Percentiles rank a stretch among this genome's conserved stretches.
These are phyloP conservation scores for Hanseniaspora occidentalis DNA, from an alignment of 805 yeast species.

Conservation along the genomic window DNA sequence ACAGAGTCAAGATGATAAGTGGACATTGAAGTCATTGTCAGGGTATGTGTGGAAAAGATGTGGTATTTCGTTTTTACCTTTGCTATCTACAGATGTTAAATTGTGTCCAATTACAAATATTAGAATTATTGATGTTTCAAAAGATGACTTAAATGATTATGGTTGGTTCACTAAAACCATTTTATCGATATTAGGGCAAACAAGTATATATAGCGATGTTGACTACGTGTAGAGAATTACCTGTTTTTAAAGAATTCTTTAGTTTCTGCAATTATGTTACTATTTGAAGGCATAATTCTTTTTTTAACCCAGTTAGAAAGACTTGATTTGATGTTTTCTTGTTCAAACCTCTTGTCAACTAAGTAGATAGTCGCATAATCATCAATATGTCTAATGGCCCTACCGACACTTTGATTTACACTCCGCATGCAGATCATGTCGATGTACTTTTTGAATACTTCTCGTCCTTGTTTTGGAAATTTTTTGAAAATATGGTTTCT, in stretches of 20 bases:
- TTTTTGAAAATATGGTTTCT: constrained; percentile 46
- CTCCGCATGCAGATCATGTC: constrained; percentile 86
- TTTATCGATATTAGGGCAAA: constrained; percentile 14
- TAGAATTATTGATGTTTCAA: constrained; percentile 19
- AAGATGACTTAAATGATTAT: constrained; percentile 18
- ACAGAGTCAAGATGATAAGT: constrained; percentile 9
- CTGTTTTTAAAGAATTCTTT: constrained; percentile 11
- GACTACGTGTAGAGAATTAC: constrained; percentile 2
- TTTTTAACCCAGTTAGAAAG: constrained; percentile 64
- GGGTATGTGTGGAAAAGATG: constrained; percentile 29
- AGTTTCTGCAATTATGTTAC: constrained; percentile 14
- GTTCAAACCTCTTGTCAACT: constrained; percentile 50
- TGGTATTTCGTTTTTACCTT: constrained; percentile 26
- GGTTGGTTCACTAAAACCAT: constrained; percentile 25
- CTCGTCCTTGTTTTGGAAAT: constrained; percentile 25
- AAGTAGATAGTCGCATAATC: constrained; percentile 73
- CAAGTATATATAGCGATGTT: constrained; percentile 17
- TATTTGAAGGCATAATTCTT: constrained; percentile 19
- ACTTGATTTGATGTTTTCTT: constrained; percentile 37
- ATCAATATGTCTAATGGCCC: constrained; percentile 73
- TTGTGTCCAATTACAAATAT: constrained; percentile 25
- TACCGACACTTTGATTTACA: constrained; percentile 83
- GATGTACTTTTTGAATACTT: constrained; percentile 50
- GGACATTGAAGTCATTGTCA: constrained; percentile 8
- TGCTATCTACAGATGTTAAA: constrained; percentile 23